These are phyloP conservation scores for Saccharomycopsis fibuligera DNA, from an alignment of 805 yeast species.

Conservation along the genomic window DNA sequence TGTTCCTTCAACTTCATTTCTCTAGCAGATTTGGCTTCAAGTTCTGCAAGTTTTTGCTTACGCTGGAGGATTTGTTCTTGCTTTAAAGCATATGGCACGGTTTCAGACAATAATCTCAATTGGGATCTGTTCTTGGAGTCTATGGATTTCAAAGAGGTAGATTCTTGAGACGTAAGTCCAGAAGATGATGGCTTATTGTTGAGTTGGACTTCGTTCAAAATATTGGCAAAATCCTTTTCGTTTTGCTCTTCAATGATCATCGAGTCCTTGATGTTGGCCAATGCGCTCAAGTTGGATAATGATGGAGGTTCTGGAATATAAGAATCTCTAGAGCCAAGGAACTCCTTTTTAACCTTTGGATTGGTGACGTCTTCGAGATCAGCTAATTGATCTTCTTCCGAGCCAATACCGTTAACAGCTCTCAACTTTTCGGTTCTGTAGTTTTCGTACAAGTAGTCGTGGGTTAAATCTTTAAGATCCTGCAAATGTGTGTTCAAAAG, in stretches of 20 bases:
- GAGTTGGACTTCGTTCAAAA: slow-evolving; percentile 13
- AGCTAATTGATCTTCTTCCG: neutral
- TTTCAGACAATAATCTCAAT: slow-evolving; percentile 71
- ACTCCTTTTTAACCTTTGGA: slow-evolving; percentile 10
- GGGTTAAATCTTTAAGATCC: slow-evolving; percentile 60
- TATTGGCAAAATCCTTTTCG: slow-evolving; percentile 21
- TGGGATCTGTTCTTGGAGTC: slow-evolving; percentile 40
- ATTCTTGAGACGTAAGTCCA: neutral
- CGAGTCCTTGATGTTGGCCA: slow-evolving; percentile 22
- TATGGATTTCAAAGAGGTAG: slow-evolving; percentile 6
- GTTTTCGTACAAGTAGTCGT: slow-evolving; percentile 56
- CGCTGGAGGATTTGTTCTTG: slow-evolving; percentile 70
- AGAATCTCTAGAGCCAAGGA: slow-evolving; percentile 24
- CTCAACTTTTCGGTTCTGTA: slow-evolving; percentile 60
- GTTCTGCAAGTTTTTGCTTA: slow-evolving; percentile 71
- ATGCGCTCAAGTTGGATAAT: slow-evolving; percentile 56
- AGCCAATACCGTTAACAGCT: slow-evolving; percentile 35
- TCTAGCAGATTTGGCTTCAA: slow-evolving; percentile 71
- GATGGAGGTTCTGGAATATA: slow-evolving; percentile 45
- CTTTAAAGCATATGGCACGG: slow-evolving; percentile 76
- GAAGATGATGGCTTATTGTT: slow-evolving; percentile 8
- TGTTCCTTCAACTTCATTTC: slow-evolving; percentile 72
- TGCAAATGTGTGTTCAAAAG: slow-evolving; percentile 55
- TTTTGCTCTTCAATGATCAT: slow-evolving; percentile 19
- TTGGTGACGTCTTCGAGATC: neutral